Evolutionary conservation across 768 basidiomycete genomes (phyloP).

Genomic region (Clavaria fumosa): DNA sequence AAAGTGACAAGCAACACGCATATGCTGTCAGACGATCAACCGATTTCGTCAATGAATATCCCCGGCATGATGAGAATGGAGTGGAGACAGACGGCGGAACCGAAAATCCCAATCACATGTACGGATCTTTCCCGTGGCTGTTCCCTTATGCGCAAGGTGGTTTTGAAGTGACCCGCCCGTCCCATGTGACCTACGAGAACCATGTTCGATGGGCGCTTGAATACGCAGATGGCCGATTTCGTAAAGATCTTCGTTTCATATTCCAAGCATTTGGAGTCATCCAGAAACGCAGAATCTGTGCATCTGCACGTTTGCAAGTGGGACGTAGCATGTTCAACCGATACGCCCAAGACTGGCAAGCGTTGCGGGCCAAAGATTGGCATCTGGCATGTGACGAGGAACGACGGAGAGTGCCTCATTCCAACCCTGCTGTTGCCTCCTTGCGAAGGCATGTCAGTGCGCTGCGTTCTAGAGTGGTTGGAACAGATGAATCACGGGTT

Average conservation of each 20-base stretch:
- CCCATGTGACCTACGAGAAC: conserved; percentile 14
- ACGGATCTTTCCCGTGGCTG: conserved; percentile 18
- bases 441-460: conserved; percentile 1
- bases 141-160: conserved; percentile 25
- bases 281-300: conserved; percentile 13
- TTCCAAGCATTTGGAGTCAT: conserved; percentile 19
- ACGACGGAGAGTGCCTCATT: background rate
- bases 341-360: background rate
- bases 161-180: conserved; percentile 13
- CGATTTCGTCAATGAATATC: conserved; percentile 18
- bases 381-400: background rate
- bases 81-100: conserved; percentile 10
- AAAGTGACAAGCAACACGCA: background rate
- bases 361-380: background rate
- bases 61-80: conserved; percentile 7
- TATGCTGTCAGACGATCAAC: conserved; percentile 10
- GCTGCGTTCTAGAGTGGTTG: conserved; percentile 1
- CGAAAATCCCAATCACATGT: conserved; percentile 16
- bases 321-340: background rate
- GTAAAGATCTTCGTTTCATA: conserved; percentile 15
- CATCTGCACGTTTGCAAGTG: conserved; percentile 21
- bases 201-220: conserved; percentile 19
- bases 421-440: background rate
- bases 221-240: conserved; percentile 18
- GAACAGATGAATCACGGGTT: conserved; percentile 2